Conservation (phyloP, 2,329 filamentous ascomycete species). For the Pyrenochaeta sp. region DNA sequence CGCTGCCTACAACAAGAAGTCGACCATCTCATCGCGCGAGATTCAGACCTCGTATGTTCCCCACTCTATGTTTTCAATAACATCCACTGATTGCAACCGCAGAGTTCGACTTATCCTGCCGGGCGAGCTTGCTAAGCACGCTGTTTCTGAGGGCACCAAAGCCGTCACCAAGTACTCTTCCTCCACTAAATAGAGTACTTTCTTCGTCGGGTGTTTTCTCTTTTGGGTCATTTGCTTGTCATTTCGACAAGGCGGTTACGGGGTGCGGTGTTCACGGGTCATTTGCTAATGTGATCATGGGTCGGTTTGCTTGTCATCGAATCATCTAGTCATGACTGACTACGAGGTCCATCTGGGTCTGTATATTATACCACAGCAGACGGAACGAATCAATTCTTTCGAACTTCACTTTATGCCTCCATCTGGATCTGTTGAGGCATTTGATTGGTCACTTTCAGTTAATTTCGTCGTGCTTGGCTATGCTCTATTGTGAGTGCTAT, state of each 20-base stretch:
- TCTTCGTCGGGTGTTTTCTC: slow-evolving; percentile 53
- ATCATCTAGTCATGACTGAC: slow-evolving; percentile 49
- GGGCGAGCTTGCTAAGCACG: slow-evolving; percentile 99
- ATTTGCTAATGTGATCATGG: slow-evolving; percentile 62
- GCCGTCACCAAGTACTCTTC: slow-evolving; percentile 99
- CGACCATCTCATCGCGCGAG: slow-evolving; percentile 98
- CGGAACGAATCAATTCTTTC: slow-evolving; percentile 53
- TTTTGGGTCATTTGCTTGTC: slow-evolving; percentile 63
- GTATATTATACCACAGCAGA: slow-evolving; percentile 54
- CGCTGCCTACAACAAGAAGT: slow-evolving; percentile 99
- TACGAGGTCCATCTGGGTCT: slow-evolving; percentile 50
- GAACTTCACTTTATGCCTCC: slow-evolving; percentile 49
- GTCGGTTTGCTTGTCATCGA: slow-evolving; percentile 55
- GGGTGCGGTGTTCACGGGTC: slow-evolving; percentile 55
- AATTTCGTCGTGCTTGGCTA: not conserved
- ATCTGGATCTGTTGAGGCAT: too few relatives aligned
- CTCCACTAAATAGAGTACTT: slow-evolving; percentile 87
- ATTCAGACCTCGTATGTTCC: slow-evolving; percentile 88
- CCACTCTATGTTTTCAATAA: not conserved
- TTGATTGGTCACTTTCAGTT: not conserved
- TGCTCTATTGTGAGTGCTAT: too few relatives aligned
- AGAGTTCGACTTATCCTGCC: slow-evolving; percentile 95
- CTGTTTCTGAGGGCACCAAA: slow-evolving; percentile 99
- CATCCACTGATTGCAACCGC: slow-evolving; percentile 36
- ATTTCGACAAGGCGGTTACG: slow-evolving; percentile 55